Base-by-base conservation (phyloP, 2,329 filamentous ascomycete genomes). In the Chrysoporthe cubensis region DNA sequence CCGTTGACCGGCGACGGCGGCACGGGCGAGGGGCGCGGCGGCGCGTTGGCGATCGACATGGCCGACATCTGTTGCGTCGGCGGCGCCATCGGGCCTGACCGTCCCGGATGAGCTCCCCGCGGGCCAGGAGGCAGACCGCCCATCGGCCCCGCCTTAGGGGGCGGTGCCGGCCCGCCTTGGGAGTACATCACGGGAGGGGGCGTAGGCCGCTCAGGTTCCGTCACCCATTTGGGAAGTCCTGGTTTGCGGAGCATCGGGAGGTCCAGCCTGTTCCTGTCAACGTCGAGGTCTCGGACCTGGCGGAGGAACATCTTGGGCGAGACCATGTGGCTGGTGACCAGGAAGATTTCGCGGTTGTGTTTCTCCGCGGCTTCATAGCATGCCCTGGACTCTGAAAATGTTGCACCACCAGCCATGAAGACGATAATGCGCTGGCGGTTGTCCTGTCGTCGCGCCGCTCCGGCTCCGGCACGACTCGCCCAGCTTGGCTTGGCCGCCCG, bases 341-440 rank as follows among this genome's bases (percentile, higher is more conserved):
- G 87, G 76, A 96, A 92, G n/a, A 98, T 83, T 73, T 99, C 96
- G 71, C 91, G 88, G 64, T 88, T 88, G 59, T 88, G 88, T 62
- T 88, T 82, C 64, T 89, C 86, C 2, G 92, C 91, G 37, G 95
- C 82, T 74, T 97, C 93, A 77, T 98, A 98, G 80, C 96, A 99
- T 14, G 90, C 87, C 40, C 96, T 89, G 43, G 92, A 87, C 80
- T 99, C 96, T 5, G 93, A 94, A 77, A 95, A 97, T 0, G 96
- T 98, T 26, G 96, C 96, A 57, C 96, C 96, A 60, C 96, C 96
- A 1, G 95, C 96, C 86, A 98, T 91, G 77, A 97, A 98, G 18
- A 98, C 90, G 68, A 99, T 92, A 65, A 98, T 86, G 64, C 96
- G 89, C 77, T 99, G 96, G 64, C 91, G 88, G 71, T 94, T 96